Conservation (phyloP, 257 asterid genomes). For the Solanum commersonii region DNA sequence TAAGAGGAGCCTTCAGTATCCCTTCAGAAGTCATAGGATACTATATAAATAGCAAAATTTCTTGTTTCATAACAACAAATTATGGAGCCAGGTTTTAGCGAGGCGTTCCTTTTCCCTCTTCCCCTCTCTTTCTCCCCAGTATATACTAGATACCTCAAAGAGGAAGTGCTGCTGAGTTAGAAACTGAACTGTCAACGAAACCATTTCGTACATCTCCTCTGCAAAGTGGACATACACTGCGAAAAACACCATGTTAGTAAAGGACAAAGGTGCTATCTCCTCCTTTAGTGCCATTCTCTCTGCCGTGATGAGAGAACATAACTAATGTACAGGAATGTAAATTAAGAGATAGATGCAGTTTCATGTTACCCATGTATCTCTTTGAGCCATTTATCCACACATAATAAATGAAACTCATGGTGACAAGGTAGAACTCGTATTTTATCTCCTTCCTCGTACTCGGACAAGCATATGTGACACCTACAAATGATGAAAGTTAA, state of each 20-base stretch:
- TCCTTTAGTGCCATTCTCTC: not conserved
- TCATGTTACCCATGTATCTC: constrained; percentile 75
- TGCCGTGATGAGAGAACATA: not conserved
- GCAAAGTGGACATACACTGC: constrained; percentile 94
- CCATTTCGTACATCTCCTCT: constrained; percentile 78
- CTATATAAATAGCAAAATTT: not conserved
- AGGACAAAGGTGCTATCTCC: not conserved
- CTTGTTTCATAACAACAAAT: not conserved
- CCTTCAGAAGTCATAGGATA: not conserved
- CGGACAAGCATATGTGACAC: constrained; percentile 86
- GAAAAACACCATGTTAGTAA: constrained; percentile 3
- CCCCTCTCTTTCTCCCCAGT: not conserved
- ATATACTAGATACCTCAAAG: not conserved
- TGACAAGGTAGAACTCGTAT: constrained; percentile 80
- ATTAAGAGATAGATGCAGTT: not conserved
- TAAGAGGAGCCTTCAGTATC: not conserved
- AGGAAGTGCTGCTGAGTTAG: constrained; percentile 17
- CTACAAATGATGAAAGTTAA: constrained; percentile 16
- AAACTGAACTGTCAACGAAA: constrained; percentile 27
- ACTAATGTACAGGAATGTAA: not conserved
- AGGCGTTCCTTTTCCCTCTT: not conserved
- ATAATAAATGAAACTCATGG: constrained; percentile 70
- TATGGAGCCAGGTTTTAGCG: not conserved
- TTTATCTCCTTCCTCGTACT: constrained; percentile 78
- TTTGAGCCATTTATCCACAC: constrained; percentile 95